A percentile compares a stretch with the other conserved stretches of the same genome.
phyloP scores from a whole-genome alignment of 148 eudicot genomes.

The Cornus kousa region DNA sequence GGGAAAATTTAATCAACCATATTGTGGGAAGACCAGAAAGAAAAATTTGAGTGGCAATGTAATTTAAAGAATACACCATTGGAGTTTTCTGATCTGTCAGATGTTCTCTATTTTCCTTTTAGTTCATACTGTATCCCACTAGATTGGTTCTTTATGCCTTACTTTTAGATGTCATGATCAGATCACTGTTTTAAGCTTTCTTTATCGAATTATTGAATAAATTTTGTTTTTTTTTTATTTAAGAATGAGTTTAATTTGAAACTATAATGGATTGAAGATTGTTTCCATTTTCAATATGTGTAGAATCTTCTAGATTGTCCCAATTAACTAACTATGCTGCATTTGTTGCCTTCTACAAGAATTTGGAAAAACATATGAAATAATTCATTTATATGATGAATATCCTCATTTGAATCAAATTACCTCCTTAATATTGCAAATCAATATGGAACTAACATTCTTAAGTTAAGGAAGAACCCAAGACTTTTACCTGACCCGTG shows the following conservation, averaged over 20 bases:
- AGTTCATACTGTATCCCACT: background rate
- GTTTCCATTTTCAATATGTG: background rate
- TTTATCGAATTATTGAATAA: background rate
- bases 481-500: slow-evolving; percentile 54
- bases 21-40: background rate
- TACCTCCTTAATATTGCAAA: background rate
- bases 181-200: background rate
- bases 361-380: background rate
- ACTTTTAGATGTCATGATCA: background rate
- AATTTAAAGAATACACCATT: too few species aligned
- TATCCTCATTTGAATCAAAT: too few species aligned
- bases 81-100: background rate
- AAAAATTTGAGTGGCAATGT: background rate
- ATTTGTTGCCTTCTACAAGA: background rate
- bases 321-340: background rate
- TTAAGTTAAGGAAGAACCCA: background rate
- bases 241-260: background rate
- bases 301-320: background rate
- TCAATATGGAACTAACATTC: background rate
- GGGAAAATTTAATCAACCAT: too few species aligned
- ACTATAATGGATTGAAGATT: background rate
- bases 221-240: too few species aligned
- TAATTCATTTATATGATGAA: too few species aligned
- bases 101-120: background rate
- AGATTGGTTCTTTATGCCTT: background rate